These are phyloP conservation scores for Pestalotiopsis sp. DNA, from an alignment of 2,329 filamentous ascomycete species.

Conservation along the genomic window DNA sequence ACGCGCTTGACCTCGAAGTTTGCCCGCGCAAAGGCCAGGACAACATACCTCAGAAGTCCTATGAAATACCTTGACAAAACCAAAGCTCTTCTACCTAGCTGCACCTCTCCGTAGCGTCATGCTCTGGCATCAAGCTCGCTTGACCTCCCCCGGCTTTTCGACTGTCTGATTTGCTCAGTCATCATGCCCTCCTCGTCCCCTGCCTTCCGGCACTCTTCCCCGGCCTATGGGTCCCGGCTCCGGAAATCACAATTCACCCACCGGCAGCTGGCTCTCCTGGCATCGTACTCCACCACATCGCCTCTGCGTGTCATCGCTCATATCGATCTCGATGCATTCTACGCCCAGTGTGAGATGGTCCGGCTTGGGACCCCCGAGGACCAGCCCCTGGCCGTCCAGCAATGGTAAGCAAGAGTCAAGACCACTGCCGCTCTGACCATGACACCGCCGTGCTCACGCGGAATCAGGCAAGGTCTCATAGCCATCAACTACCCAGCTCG, in stretches of 20 bases:
- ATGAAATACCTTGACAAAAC: not conserved
- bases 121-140: not conserved
- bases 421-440: not conserved
- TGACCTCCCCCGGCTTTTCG: not conserved
- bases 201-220: conserved; percentile 32
- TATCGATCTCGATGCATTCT: conserved; percentile 96
- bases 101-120: not conserved
- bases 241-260: conserved; percentile 78
- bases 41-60: too few relatives aligned
- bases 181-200: conserved; percentile 11
- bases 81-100: not conserved
- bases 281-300: conserved; percentile 69
- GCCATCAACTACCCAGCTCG: conserved; percentile 95
- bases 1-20: too few relatives aligned
- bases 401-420: conserved; percentile 64
- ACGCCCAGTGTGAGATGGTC: conserved; percentile 94
- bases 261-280: conserved; percentile 78
- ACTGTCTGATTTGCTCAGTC: not conserved
- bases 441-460: conserved; percentile 16
- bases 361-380: conserved; percentile 75
- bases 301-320: conserved; percentile 88
- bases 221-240: conserved; percentile 31
- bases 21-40: too few relatives aligned
- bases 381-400: conserved; percentile 86
- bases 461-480: conserved; percentile 79